Evolutionary conservation across 805 yeast species (phyloP), one percentile per base, ranked within the genome.

Genomic region (Candida ficus): DNA sequence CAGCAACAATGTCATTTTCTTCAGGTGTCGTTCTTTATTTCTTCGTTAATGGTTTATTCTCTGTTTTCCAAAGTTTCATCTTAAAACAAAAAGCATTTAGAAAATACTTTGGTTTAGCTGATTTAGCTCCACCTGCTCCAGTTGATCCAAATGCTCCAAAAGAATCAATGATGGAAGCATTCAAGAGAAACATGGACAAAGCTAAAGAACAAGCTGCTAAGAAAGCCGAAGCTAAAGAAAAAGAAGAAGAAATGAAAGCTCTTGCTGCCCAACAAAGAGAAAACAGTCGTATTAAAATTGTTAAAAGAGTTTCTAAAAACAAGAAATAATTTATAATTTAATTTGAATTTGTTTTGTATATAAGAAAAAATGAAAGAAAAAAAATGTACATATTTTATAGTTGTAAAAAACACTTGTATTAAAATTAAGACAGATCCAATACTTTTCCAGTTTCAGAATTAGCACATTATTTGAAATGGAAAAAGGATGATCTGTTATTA

Each of bases 1-100:
- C 90, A n/a, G 78, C 91, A 50, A 91, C 97, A 4, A 85, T 84
- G 83, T 74, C 80, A 39, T 73, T 91, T 56, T 82, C 95, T 2
- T 76, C 95, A 2, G 95, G 85, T 29, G 88, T 89, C 27, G 81
- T 90, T 47, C 69, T 88, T 37, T 93, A 90, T 60, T 87, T 91
- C 62, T 81, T 91, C 6, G 78, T 84, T 28, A 88, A 89, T 58
- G 86, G 95, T 42, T 48, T 78, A 12, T 77, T 76, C 52, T 84
- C 96, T 1, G 74, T 85, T 37, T 35, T 76, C 16, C 98, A 91
- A 67, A 76, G 91, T 10, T 57, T 75, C 37, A 53, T 83, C 19
- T 70, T 93, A 53, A 78, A 83, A 60, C 73, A 70, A 46, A 63
- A 72, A 39, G 49, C 62, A 41, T 75, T 85, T 54, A 76, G 97